Base-by-base conservation (phyloP, 441 rosid genomes). In the Jatropha multifida region DNA sequence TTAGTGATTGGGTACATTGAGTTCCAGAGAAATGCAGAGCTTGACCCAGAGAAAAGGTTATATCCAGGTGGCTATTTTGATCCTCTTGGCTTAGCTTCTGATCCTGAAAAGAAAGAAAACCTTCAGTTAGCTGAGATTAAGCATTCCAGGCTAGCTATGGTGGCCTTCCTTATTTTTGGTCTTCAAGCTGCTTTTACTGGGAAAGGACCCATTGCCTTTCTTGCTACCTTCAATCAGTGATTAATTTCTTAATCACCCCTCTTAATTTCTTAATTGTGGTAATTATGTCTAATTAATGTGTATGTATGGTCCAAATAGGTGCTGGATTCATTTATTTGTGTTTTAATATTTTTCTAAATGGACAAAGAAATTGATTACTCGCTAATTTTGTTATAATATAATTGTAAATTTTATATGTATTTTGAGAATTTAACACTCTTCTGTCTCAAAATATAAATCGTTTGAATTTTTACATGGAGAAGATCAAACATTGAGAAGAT, bases 21-120 rank as follows among this genome's bases (percentile, higher is more conserved):
- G 85, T 89, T 88, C 81, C 96, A 94, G 41, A 85, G 97, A 77
- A 93, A 92, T 51, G 81, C 90, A 0, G 98, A 91, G 82, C 92
- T 94, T 7, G 94, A 92, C 69, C 94, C 96, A 0, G 92, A 86
- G 81, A 86, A 81, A 68, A 76, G 98, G 69, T 81, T 94, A 0
- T 94, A 94, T 83, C 98, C 97, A 0, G 96, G 98, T 41, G 96
- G 97, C 20, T 90, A 87, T 70, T 94, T 90, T 62, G 98, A 92
- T 81, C 97, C 96, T 0, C 85, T 94, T 0, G 90, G 93, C 14
- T 84, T 94, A n/a, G 96, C 87, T 4, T 75, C 94, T 1, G 98
- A 90, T 64, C 96, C 96, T 0, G 90, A 84, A 71, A 90, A 90
- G 81, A 41, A 52, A 66, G 96, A 88, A 65, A 79, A 56, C 26